These are phyloP conservation scores for Ogataea nitratoaversa DNA, from an alignment of 805 yeast species.

Conservation along the genomic window DNA sequence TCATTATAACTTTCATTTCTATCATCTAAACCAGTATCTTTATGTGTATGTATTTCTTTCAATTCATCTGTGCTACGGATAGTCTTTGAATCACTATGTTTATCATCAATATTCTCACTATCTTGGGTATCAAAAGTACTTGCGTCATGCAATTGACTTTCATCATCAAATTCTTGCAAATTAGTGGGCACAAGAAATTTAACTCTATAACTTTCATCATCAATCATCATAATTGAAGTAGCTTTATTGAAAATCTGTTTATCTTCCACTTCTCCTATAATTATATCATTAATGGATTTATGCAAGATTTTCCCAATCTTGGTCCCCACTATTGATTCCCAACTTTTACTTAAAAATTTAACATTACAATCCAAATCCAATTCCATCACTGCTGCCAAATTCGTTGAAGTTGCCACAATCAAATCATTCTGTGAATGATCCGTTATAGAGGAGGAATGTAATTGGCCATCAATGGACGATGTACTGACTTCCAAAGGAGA, in stretches of 20 bases:
- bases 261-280: slow-evolving; percentile 64
- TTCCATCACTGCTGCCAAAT: slow-evolving; percentile 79
- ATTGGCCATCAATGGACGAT: slow-evolving; percentile 12
- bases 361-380: slow-evolving; percentile 75
- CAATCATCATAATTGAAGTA: slow-evolving; percentile 61
- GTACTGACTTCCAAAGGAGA: slow-evolving; percentile 16
- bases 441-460: slow-evolving; percentile 1
- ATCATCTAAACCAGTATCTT: background rate
- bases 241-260: slow-evolving; percentile 66
- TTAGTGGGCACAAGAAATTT: slow-evolving; percentile 52
- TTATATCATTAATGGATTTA: slow-evolving; percentile 56
- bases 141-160: slow-evolving; percentile 16
- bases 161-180: slow-evolving; percentile 14
- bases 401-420: slow-evolving; percentile 58
- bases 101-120: slow-evolving; percentile 2
- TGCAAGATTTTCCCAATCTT: slow-evolving; percentile 47
- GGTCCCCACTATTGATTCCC: slow-evolving; percentile 79
- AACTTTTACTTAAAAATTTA: slow-evolving; percentile 67
- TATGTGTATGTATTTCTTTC: background rate
- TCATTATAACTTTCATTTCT: background rate
- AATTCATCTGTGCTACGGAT: background rate
- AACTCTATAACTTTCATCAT: slow-evolving; percentile 75
- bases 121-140: slow-evolving; percentile 5
- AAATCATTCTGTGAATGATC: slow-evolving; percentile 36
- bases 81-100: background rate